Evolutionary conservation across 805 yeast species (phyloP).

Genomic region (Cyberlindnera subsufficiens): DNA sequence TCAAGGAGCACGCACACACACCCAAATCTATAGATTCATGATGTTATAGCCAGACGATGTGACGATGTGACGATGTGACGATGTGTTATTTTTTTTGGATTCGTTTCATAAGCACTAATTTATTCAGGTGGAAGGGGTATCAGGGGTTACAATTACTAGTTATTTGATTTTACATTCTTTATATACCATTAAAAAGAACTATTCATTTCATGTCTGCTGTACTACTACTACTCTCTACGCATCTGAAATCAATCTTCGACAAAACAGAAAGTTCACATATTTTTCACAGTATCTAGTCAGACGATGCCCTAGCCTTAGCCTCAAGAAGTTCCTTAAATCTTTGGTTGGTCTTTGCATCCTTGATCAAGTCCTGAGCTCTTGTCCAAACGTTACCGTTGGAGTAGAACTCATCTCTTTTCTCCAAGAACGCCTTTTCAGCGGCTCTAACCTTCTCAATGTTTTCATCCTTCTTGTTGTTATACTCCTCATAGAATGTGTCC

Average conservation of each 20-base stretch:
- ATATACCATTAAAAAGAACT: background rate
- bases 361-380: conserved; percentile 51
- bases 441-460: conserved; percentile 54
- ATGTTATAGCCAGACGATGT: conserved; percentile 1
- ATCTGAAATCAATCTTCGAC: background rate
- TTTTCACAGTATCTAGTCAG: conserved; percentile 1
- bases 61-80: background rate
- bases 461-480: conserved; percentile 76
- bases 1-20: background rate
- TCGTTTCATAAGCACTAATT: background rate
- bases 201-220: too few relatives aligned
- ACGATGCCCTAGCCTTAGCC: conserved; percentile 22
- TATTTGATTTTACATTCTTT: background rate
- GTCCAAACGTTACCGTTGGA: conserved; percentile 78
- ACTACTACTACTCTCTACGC: too few relatives aligned
- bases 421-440: conserved; percentile 67
- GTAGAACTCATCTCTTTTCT: conserved; percentile 71
- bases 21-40: background rate
- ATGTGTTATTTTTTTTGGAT: background rate
- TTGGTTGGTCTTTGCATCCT: conserved; percentile 26
- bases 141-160: background rate
- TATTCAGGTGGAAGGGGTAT: background rate
- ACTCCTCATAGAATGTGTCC: conserved; percentile 89
- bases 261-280: background rate
- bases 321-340: conserved; percentile 25